A percentile compares a stretch with the other conserved stretches of the same genome.
phyloP scores from a whole-genome alignment of 805 yeast species.

The Saturnispora saitoi region DNA sequence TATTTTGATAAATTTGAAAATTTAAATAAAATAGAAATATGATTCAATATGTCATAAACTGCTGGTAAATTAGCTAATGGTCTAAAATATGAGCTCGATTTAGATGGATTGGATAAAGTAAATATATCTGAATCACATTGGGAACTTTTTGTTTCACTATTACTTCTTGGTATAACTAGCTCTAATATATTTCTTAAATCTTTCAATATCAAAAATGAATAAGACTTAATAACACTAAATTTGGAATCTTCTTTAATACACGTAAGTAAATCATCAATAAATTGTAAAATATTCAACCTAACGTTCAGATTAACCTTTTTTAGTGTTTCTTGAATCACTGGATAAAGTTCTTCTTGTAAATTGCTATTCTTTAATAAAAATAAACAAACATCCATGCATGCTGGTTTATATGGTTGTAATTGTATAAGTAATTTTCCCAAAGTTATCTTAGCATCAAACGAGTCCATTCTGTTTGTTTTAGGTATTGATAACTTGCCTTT shows the following conservation, averaged over 20 bases:
- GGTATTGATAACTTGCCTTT: no score
- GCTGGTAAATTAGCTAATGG: slow-evolving; percentile 25
- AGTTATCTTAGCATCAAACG: slow-evolving; percentile 77
- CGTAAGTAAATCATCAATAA: slow-evolving; percentile 52
- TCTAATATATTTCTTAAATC: slow-evolving; percentile 30
- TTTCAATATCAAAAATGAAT: slow-evolving; percentile 17
- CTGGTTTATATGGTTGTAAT: slow-evolving; percentile 54
- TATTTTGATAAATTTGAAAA: slow-evolving; percentile 17
- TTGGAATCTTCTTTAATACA: slow-evolving; percentile 18
- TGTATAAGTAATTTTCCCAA: slow-evolving; percentile 57
- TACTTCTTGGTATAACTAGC: slow-evolving; percentile 28
- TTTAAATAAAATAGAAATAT: slow-evolving; percentile 20
- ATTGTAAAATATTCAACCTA: slow-evolving; percentile 59
- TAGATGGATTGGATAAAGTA: not conserved
- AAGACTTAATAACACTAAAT: slow-evolving; percentile 12
- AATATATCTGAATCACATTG: not conserved
- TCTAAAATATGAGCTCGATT: slow-evolving; percentile 13
- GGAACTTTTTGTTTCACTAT: not conserved
- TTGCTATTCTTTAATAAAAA: slow-evolving; percentile 51
- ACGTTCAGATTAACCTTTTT: slow-evolving; percentile 47
- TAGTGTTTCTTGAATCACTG: slow-evolving; percentile 55
- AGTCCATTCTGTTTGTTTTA: slow-evolving; percentile 50
- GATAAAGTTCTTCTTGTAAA: slow-evolving; percentile 58
- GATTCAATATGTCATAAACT: slow-evolving; percentile 19
- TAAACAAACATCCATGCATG: slow-evolving; percentile 42